Evolutionary conservation across 768 basidiomycete species (phyloP), one percentile per base, ranked within the genome.

Genomic region (Phlebiopsis gigantea): DNA sequence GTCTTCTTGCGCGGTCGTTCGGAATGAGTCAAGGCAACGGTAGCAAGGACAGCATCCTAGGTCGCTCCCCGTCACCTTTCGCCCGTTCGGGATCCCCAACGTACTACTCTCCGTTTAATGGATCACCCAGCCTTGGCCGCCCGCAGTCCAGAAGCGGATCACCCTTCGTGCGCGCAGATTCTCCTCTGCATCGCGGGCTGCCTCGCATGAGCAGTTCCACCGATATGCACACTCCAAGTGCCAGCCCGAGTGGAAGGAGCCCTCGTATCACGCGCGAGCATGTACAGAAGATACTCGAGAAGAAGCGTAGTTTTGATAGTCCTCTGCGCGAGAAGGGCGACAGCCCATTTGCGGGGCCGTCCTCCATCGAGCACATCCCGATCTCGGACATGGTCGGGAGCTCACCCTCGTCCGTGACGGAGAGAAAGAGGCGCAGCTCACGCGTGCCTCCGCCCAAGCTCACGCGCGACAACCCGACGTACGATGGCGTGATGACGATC

Each of bases 181-280:
- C 57, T 5, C 43, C 50, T 2, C 28, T 53, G 17, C 26, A 24
- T 26, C 45, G 46, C 19, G 44, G 55, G 31, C 22, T 54, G 12
- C 25, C 47, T 1, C 53, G 47, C 22, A 45, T 59, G 8, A 51
- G 62, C 9, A 68, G 65, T 53, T 47, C 67, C 9, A 63, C 60
- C 22, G 46, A 41, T 30, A 52, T 58, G 10, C 57, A 58, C 5
- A 62, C 61, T 28, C 48, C 61, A 17, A 59, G 29, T 4, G 69
- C 58, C 61, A 71, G 46, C 57, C 65, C 63, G 14, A 62, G 58
- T 30, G 62, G 67, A 26, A 46, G 61, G 2, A 75, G 73, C 51
- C 72, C 72, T 24, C 73, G 80, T 44, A 82, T 85, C 56, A 82
- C 72, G 52, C 75, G 77, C 26, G 81, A 81, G 53, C 79, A 79